A percentile compares a stretch with the other conserved stretches of the same genome.
phyloP scores from a whole-genome alignment of 164 flowering plant species.

The Liquidambar formosana region DNA sequence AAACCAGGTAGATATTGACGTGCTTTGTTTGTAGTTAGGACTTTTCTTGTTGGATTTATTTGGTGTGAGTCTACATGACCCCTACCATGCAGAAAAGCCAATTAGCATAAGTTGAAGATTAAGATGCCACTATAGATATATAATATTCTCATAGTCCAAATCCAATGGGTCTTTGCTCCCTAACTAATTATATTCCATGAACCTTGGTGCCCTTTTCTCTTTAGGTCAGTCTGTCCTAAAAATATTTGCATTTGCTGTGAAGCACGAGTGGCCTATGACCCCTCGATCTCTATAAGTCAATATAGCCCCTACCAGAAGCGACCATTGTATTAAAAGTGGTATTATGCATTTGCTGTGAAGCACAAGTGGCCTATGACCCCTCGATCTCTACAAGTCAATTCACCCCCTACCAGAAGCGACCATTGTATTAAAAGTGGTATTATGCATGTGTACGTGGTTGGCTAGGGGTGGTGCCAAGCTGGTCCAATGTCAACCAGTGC shows the following conservation, averaged over 20 bases:
- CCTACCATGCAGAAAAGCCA: too few species aligned
- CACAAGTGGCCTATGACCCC: not conserved
- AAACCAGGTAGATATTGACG: not conserved
- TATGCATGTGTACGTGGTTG: too few species aligned
- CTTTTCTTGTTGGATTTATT: not conserved
- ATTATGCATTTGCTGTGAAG: too few species aligned
- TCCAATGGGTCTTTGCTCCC: too few species aligned
- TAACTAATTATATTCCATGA: too few species aligned
- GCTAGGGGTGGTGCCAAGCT: slow-evolving; percentile 19
- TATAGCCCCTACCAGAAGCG: not conserved
- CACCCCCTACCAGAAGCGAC: not conserved
- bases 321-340: not conserved
- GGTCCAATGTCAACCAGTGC: not conserved
- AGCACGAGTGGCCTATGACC: not conserved
- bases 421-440: not conserved
- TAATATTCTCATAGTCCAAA: too few species aligned
- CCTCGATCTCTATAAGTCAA: not conserved
- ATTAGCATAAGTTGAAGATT: too few species aligned
- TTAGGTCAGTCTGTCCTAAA: not conserved
- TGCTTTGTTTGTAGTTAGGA: not conserved
- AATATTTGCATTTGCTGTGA: not conserved
- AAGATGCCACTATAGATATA: too few species aligned
- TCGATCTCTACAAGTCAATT: not conserved
- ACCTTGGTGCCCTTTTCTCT: too few species aligned
- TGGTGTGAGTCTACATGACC: too few species aligned